Base-by-base conservation (phyloP, 306 rosid species). In the Vicia sativa region DNA sequence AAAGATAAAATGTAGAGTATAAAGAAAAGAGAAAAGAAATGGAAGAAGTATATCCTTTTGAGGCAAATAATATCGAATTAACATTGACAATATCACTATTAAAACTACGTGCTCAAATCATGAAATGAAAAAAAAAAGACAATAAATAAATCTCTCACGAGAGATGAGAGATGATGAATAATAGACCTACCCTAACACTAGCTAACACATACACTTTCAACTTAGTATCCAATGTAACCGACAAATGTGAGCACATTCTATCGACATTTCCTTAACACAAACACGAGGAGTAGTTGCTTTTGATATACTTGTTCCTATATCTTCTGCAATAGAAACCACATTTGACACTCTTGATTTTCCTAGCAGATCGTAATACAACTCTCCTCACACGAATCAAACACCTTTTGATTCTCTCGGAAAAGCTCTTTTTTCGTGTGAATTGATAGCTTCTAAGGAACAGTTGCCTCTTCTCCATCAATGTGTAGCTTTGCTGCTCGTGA, bases 381-480 rank as follows among this genome's bases (percentile, higher is more conserved):
- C 77, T 87, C 59, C 79, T 89, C 16, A 62, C 83, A 63, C 84
- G 85, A 43, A 75, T 50, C 70, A 91, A 57, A n/a, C 86, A 82
- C 38, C 86, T 83, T 70, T 72, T 89, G 54, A 92, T 70, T 62
- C 82, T 89, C 70, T 84, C 85, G 0, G 65, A 2, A 2, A 91
- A 10, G 19, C 68, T 89, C 81, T 75, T 81, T 72, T 82, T 89
- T 50, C 92, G 56, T 74, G 80, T 42, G 79, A 92, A 92, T 72
- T 87, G 89, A 67, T 92, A 92, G 85, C 97, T 92, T 78, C 92
- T 87, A 4, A 89, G 80, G 28, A 87, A 92, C 2, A 87, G 18
- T 55, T 87, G 97, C 57, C 97, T 80, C 87, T 89, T 92, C 76
- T 89, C 95, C 82, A 84, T 82, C 87, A 85, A 79, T 48, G 72